These are phyloP conservation scores for Pleurotus giganteus DNA, from an alignment of 768 basidiomycete species.

Conservation along the genomic window DNA sequence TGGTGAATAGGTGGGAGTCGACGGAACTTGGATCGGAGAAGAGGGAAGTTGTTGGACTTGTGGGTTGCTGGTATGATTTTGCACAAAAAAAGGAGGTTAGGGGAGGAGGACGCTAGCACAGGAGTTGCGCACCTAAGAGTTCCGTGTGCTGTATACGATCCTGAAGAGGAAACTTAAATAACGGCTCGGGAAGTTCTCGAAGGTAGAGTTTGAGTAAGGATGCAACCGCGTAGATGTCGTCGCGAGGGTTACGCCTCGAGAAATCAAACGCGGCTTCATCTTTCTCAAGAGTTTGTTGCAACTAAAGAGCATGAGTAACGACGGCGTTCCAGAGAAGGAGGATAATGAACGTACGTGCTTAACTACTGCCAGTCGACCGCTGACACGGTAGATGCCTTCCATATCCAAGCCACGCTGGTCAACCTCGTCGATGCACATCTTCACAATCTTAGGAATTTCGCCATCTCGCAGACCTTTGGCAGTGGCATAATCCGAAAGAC, in stretches of 20 bases:
- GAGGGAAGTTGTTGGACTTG: conserved; percentile 61
- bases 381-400: conserved; percentile 80
- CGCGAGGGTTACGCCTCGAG: conserved; percentile 39
- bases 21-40: conserved; percentile 86
- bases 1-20: conserved; percentile 82
- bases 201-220: conserved; percentile 87
- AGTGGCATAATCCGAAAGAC: conserved; percentile 85
- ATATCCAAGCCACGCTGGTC: conserved; percentile 74
- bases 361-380: conserved; percentile 79
- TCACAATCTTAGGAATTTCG: conserved; percentile 76
- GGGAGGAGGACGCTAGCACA: not conserved
- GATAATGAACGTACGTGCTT: conserved; percentile 56
- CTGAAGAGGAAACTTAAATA: conserved; percentile 77
- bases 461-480: conserved; percentile 70
- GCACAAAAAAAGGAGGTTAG: not conserved
- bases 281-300: conserved; percentile 84
- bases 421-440: conserved; percentile 79
- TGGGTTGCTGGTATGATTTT: conserved; percentile 56
- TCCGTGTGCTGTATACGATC: conserved; percentile 84
- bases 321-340: not conserved
- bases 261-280: conserved; percentile 79
- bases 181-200: conserved; percentile 84
- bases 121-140: conserved; percentile 55
- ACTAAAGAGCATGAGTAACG: conserved; percentile 35
- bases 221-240: conserved; percentile 82